phyloP scores from a whole-genome alignment of 352 stramenopile species.

The Phytophthora litchii region DNA sequence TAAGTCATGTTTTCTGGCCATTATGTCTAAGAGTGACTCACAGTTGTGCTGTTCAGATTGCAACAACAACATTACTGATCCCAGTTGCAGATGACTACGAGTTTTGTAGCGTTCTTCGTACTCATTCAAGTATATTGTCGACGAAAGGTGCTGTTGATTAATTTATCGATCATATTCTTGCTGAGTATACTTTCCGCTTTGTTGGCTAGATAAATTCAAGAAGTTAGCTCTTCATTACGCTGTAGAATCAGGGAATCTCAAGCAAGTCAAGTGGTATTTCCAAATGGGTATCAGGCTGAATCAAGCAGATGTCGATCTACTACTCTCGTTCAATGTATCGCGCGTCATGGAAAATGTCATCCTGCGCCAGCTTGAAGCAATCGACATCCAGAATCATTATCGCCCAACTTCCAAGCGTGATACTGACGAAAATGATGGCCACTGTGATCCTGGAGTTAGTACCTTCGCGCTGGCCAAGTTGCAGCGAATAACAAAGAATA shows the following conservation, averaged over 20 bases:
- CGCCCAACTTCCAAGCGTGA: background rate
- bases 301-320: constrained; percentile 43
- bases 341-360: constrained; percentile 39
- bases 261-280: constrained; percentile 45
- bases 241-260: constrained; percentile 41
- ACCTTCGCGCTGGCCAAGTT: constrained; percentile 47
- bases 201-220: constrained; percentile 40
- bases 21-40: background rate
- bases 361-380: constrained; percentile 42
- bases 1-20: constrained; percentile 1
- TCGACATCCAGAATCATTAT: constrained; percentile 41
- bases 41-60: constrained; percentile 22
- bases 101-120: constrained; percentile 35
- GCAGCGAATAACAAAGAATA: constrained; percentile 25
- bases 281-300: constrained; percentile 33
- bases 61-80: constrained; percentile 15
- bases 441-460: constrained; percentile 40
- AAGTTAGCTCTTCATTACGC: constrained; percentile 61
- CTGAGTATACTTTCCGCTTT: background rate
- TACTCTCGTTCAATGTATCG: constrained; percentile 35
- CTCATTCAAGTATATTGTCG: constrained; percentile 27
- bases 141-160: constrained; percentile 32
- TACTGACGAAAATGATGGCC: background rate
- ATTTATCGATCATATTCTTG: background rate
- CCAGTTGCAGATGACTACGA: constrained; percentile 26